phyloP scores from a whole-genome alignment of 116 monocot species.

The Posidonia oceanica region DNA sequence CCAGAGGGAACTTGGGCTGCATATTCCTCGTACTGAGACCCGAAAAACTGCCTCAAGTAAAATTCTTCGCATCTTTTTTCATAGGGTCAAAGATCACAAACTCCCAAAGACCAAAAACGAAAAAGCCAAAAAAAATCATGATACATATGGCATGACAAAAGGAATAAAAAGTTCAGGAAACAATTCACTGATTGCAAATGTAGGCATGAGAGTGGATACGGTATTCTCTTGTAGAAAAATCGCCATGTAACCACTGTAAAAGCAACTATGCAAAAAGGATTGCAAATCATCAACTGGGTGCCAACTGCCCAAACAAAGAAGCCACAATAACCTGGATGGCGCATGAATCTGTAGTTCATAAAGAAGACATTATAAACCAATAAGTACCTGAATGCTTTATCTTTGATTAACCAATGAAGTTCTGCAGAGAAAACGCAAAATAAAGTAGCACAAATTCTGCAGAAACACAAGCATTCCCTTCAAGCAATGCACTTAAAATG shows the following conservation, averaged over 20 bases:
- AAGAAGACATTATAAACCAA: background rate
- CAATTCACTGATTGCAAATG: background rate
- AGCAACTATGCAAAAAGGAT: conserved; percentile 55
- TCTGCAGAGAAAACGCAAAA: too few relatives aligned
- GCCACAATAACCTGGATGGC: conserved; percentile 92
- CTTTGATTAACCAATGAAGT: too few relatives aligned
- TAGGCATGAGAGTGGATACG: conserved; percentile 42
- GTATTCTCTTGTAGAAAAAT: conserved; percentile 72
- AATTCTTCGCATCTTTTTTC: conserved; percentile 83
- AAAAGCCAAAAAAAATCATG: background rate
- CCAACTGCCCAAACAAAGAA: conserved; percentile 87
- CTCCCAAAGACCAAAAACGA: background rate
- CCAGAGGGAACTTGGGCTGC: conserved; percentile 67
- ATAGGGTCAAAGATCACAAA: conserved; percentile 18
- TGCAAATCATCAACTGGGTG: conserved; percentile 83
- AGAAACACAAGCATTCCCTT: too few relatives aligned
- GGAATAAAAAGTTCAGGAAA: background rate
- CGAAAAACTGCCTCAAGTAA: conserved; percentile 91
- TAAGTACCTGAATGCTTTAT: too few relatives aligned
- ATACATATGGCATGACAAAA: conserved; percentile 4
- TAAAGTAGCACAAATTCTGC: too few relatives aligned
- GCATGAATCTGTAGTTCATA: conserved; percentile 34
- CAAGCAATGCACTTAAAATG: too few relatives aligned
- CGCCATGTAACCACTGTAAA: conserved; percentile 63
- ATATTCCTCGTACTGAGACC: conserved; percentile 49